Evolutionary conservation across 2,329 filamentous ascomycete species (phyloP).

Genomic region (Myriosclerotinia duriaeana): DNA sequence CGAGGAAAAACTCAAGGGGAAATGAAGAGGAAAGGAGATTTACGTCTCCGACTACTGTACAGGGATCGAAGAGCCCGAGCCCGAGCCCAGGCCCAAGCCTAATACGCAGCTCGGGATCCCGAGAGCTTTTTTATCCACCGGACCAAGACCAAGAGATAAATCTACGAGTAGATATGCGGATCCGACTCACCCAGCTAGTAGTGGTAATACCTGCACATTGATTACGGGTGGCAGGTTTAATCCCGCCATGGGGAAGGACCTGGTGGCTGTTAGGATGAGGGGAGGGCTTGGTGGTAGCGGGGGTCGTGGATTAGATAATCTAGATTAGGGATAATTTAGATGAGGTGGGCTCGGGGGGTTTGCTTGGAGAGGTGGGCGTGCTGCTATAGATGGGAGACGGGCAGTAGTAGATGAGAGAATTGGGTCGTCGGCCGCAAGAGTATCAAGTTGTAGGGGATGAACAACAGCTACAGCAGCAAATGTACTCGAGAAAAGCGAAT

Average conservation of each 20-base stretch:
- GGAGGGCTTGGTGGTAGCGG: no score
- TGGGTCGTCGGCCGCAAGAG: not conserved
- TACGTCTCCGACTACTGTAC: slow-evolving; percentile 29
- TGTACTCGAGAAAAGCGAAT: not conserved
- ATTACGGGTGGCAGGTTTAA: no score
- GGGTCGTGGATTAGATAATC: no score
- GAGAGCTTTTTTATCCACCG: no score
- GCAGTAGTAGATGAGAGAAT: not conserved
- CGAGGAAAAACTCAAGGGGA: slow-evolving; percentile 34
- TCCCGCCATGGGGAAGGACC: no score
- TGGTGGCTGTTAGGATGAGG: no score
- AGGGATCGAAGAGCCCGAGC: slow-evolving; percentile 43
- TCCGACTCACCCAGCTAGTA: no score
- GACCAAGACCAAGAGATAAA: no score
- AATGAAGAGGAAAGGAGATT: slow-evolving; percentile 42
- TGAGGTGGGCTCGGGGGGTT: slow-evolving; percentile 31
- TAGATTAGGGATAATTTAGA: no score
- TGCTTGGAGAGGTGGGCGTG: not conserved
- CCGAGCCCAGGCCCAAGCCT: slow-evolving; percentile 45
- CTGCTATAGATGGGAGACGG: not conserved
- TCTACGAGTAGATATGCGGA: no score
- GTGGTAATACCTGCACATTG: no score
- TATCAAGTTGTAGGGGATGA: not conserved
- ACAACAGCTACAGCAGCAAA: not conserved
- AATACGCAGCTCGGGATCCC: slow-evolving; percentile 43